Conservation (phyloP, 2,329 filamentous ascomycete species). For the Colletotrichum spinosum region DNA sequence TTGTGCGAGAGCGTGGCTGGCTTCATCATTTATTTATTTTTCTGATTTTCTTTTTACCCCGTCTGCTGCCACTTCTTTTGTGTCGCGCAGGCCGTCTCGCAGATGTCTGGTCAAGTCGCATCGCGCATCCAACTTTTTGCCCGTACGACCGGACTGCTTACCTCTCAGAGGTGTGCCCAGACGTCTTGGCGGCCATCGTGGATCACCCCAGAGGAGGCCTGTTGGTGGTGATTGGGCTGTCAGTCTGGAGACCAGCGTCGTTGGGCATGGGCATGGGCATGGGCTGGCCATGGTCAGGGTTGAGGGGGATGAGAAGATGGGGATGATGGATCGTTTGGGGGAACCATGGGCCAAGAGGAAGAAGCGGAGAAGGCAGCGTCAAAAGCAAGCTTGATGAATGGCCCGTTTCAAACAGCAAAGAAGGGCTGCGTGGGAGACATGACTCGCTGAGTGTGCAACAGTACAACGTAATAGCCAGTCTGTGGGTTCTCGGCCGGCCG, state of each 20-base stretch:
- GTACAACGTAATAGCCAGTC: too few species aligned
- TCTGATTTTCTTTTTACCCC: not conserved
- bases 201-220: conserved; percentile 3
- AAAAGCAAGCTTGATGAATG: conserved; percentile 3
- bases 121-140: conserved; percentile 4
- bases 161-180: conserved; percentile 25
- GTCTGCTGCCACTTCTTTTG: not conserved
- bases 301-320: conserved; percentile 15
- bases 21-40: not conserved
- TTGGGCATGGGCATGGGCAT: conserved; percentile 9
- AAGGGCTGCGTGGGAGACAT: conserved; percentile 3
- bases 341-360: not conserved
- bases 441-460: conserved; percentile 12
- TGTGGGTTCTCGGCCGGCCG: too few species aligned
- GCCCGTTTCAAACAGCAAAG: not conserved
- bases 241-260: conserved; percentile 16
- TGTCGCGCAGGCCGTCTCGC: conserved; percentile 1
- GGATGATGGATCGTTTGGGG: not conserved
- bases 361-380: not conserved
- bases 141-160: conserved; percentile 25
- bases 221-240: conserved; percentile 24
- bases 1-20: too few species aligned
- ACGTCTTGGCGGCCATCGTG: conserved; percentile 25
- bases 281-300: conserved; percentile 10
- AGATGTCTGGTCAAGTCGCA: conserved; percentile 11